Evolutionary conservation across 2,329 filamentous ascomycete genomes (phyloP).

Genomic region (Aspergillus puulaauensis): DNA sequence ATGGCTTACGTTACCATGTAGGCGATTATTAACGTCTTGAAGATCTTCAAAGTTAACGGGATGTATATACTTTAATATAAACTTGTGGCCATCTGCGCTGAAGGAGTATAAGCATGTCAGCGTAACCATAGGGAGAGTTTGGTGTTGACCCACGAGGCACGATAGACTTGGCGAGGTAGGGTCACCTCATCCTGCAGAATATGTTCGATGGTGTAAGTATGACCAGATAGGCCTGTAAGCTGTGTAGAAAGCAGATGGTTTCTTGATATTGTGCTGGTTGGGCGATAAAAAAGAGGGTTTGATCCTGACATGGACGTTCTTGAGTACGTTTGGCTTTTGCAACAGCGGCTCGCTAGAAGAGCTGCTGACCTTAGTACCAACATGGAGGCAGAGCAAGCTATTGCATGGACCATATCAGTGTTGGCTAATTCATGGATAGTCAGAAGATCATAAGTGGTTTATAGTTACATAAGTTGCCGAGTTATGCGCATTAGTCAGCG

Average conservation of each 20-base stretch:
- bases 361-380: background rate
- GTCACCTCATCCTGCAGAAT: conserved; percentile 6
- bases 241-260: background rate
- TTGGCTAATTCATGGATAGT: too few species aligned
- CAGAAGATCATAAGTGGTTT: too few species aligned
- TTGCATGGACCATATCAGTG: too few species aligned
- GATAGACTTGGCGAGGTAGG: conserved; percentile 4
- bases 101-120: background rate
- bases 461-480: too few species aligned
- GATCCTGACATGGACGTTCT: background rate
- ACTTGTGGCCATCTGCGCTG: background rate
- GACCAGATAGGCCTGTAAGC: conserved; percentile 5
- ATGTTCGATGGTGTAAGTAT: conserved; percentile 1
- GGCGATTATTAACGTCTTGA: conserved; percentile 14
- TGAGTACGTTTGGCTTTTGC: background rate
- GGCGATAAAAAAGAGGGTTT: background rate
- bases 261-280: background rate
- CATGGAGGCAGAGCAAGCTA: background rate
- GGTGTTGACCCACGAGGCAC: conserved; percentile 6
- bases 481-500: too few species aligned
- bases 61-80: conserved; percentile 12
- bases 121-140: background rate
- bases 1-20: conserved; percentile 21
- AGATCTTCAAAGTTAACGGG: conserved; percentile 7
- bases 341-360: background rate